Percentiles rank a stretch among this genome's conserved stretches.
Evolutionary conservation across 1,139 yeast species (phyloP).

Genomic region (Eremothecium sinecaudum): DNA sequence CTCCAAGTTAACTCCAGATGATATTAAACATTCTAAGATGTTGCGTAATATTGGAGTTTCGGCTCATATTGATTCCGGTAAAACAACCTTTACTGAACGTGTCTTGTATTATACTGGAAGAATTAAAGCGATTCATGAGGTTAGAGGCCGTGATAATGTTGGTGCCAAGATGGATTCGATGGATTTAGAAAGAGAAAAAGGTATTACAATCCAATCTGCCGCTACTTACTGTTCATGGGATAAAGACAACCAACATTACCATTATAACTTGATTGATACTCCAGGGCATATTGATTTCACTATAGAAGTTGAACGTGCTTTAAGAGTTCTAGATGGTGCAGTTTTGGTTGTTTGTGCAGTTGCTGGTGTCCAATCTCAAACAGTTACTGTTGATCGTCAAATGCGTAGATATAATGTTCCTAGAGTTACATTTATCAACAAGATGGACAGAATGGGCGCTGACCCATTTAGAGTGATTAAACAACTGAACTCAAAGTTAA

Average conservation of each 20-base stretch:
- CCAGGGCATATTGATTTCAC: constrained; percentile 99
- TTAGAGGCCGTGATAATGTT: constrained; percentile 92
- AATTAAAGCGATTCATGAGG: constrained; percentile 96
- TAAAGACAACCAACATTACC: constrained; percentile 58
- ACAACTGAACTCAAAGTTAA: constrained; percentile 76
- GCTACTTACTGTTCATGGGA: constrained; percentile 98
- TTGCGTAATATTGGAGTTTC: constrained; percentile 95
- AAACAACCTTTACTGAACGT: constrained; percentile 95
- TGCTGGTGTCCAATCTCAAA: constrained; percentile 95
- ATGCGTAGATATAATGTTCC: constrained; percentile 98
- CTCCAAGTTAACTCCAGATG: constrained; percentile 46
- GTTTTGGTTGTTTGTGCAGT: constrained; percentile 97
- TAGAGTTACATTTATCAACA: constrained; percentile 87
- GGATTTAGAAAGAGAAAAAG: constrained; percentile 96
- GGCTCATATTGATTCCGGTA: constrained; percentile 96
- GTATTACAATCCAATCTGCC: constrained; percentile 96
- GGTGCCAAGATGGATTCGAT: constrained; percentile 99
- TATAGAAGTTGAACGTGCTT: constrained; percentile 94
- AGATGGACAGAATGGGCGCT: constrained; percentile 99
- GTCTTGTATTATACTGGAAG: constrained; percentile 94
- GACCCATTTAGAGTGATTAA: constrained; percentile 93
- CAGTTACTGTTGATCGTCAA: constrained; percentile 97
- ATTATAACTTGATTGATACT: constrained; percentile 90
- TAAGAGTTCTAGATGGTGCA: constrained; percentile 95
- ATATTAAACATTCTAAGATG: constrained; percentile 42